These are phyloP conservation scores for Magnolia changhungtana DNA, from an alignment of 164 flowering plant genomes.

Conservation along the genomic window DNA sequence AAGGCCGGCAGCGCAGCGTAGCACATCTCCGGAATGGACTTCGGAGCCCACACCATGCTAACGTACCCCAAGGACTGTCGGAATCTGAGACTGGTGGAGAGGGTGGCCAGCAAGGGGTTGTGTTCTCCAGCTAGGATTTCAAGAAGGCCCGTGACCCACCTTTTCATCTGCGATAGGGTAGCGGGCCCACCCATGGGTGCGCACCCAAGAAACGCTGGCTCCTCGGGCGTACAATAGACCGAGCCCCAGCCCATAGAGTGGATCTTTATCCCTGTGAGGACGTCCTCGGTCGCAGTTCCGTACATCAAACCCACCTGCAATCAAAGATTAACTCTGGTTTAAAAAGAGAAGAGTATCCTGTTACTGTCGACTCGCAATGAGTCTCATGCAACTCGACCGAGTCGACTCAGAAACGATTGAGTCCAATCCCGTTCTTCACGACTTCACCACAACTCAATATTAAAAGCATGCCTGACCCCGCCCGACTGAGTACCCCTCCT, in stretches of 20 bases:
- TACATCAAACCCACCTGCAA: constrained; percentile 57
- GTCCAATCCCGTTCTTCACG: too few relatives aligned
- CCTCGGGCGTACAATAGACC: constrained; percentile 22
- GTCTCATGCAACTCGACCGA: too few relatives aligned
- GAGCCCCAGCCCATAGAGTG: constrained; percentile 53
- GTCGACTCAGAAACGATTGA: too few relatives aligned
- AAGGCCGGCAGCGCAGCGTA: constrained; percentile 51
- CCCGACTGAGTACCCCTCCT: too few relatives aligned
- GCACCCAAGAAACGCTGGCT: constrained; percentile 52
- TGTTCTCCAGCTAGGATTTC: constrained; percentile 37
- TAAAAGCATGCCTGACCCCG: too few relatives aligned
- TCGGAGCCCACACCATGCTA: constrained; percentile 23
- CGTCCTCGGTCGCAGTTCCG: constrained; percentile 52
- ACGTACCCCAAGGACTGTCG: constrained; percentile 40
- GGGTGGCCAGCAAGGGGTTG: constrained; percentile 31
- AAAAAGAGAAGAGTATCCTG: too few relatives aligned
- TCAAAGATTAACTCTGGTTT: not conserved
- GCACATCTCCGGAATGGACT: constrained; percentile 46
- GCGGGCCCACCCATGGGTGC: constrained; percentile 40
- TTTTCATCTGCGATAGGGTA: constrained; percentile 40
- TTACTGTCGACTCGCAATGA: too few relatives aligned
- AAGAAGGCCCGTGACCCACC: constrained; percentile 61
- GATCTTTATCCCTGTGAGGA: constrained; percentile 49
- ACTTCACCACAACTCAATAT: too few relatives aligned
- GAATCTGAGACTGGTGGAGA: constrained; percentile 35